Conservation (phyloP, 495 filamentous ascomycete species). For the Niebla homalea region DNA sequence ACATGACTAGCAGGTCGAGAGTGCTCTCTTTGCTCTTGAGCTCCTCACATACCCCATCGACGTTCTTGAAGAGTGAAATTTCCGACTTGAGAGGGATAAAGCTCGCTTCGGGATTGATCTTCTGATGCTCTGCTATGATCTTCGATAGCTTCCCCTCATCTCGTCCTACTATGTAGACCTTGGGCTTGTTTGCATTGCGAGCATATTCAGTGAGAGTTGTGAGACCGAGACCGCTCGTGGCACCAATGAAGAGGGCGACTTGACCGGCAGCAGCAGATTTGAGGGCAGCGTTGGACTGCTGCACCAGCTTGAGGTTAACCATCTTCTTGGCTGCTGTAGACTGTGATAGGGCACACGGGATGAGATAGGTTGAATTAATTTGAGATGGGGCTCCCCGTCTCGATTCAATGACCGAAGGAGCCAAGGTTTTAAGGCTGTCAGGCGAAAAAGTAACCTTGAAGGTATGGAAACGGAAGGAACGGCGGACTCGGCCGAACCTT, state of each 20-base stretch:
- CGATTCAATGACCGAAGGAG: too few species aligned
- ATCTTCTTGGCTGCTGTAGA: slow-evolving; percentile 1
- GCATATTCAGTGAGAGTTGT: slow-evolving; percentile 45
- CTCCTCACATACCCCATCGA: slow-evolving; percentile 7
- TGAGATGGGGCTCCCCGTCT: too few species aligned
- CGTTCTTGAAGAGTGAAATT: slow-evolving; percentile 5
- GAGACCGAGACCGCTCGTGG: slow-evolving; percentile 50
- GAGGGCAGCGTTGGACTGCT: slow-evolving; percentile 14
- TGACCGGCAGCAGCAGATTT: slow-evolving; percentile 6
- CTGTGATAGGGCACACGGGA: too few species aligned
- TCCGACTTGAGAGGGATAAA: slow-evolving; percentile 5
- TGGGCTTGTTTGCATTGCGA: slow-evolving; percentile 30
- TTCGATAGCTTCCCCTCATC: slow-evolving; percentile 21
- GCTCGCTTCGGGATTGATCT: slow-evolving; percentile 6
- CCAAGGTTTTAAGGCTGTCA: too few species aligned
- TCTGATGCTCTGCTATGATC: slow-evolving; percentile 35
- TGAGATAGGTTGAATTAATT: too few species aligned
- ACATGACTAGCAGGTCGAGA: slow-evolving; percentile 20
- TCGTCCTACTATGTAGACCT: slow-evolving; percentile 27
- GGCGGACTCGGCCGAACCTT: too few species aligned
- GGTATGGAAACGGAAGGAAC: too few species aligned
- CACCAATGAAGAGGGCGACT: slow-evolving; percentile 40
- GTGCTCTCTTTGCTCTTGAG: slow-evolving; percentile 7
- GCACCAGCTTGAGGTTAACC: slow-evolving; percentile 15
- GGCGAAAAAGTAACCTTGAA: too few species aligned